Conservation (phyloP, 805 yeast species). For the Ogataea pignaliae region DNA sequence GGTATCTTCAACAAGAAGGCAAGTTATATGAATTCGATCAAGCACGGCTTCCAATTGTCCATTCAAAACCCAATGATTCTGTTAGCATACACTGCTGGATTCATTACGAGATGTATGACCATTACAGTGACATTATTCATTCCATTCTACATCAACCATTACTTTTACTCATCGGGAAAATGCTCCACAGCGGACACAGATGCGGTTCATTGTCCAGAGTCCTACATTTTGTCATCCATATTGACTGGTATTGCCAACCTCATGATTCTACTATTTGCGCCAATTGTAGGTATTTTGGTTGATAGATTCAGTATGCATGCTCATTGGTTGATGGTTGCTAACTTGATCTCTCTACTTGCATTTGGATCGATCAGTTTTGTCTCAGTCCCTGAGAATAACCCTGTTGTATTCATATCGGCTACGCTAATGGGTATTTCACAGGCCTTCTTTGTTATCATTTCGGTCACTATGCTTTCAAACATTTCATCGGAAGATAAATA, state of each 20-base stretch:
- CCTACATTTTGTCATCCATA: constrained; percentile 61
- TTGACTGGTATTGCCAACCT: constrained; percentile 64
- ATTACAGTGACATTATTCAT: constrained; percentile 56
- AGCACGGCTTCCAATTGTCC: constrained; percentile 46
- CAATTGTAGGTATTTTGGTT: constrained; percentile 56
- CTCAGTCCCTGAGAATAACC: constrained; percentile 32
- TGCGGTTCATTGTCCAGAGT: constrained; percentile 50
- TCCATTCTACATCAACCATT: constrained; percentile 58
- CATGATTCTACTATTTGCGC: constrained; percentile 54
- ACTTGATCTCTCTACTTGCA: constrained; percentile 41
- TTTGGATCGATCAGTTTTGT: constrained; percentile 33
- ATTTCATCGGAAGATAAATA: constrained; percentile 39
- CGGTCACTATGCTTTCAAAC: constrained; percentile 50
- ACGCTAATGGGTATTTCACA: constrained; percentile 55
- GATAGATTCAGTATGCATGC: constrained; percentile 37
- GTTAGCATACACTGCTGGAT: constrained; percentile 56
- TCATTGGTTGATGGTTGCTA: constrained; percentile 32
- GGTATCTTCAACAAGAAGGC: constrained; percentile 11
- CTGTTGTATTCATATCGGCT: constrained; percentile 35
- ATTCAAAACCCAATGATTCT: constrained; percentile 41
- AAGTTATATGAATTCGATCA: constrained; percentile 38
- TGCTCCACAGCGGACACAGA: constrained; percentile 37
- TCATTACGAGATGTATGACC: constrained; percentile 60
- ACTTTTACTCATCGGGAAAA: constrained; percentile 45
- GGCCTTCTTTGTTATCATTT: constrained; percentile 56